phyloP scores from a whole-genome alignment of 164 flowering plant species.

The Amborella trichopoda region DNA sequence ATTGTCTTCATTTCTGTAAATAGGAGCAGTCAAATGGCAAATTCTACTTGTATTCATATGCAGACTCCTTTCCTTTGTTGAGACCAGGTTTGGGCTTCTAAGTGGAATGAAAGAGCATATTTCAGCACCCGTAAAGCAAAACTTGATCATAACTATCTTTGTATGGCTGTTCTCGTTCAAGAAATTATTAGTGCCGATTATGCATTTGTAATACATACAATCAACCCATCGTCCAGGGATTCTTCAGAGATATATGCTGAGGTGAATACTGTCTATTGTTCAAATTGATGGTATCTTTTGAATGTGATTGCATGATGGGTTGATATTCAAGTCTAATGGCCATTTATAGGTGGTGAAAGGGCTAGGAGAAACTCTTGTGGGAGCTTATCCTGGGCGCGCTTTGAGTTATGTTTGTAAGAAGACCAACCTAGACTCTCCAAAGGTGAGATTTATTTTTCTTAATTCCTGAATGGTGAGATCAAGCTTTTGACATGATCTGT shows the following conservation, averaged over 20 bases:
- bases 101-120: conserved; percentile 99
- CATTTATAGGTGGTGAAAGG: conserved; percentile 80
- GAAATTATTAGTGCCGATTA: conserved; percentile 94
- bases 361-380: conserved; percentile 97
- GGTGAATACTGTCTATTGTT: conserved; percentile 33
- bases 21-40: too few relatives aligned
- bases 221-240: conserved; percentile 91
- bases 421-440: conserved; percentile 56
- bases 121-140: conserved; percentile 87
- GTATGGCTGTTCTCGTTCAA: conserved; percentile 98
- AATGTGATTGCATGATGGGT: not conserved
- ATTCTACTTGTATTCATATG: too few relatives aligned
- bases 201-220: conserved; percentile 96
- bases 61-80: too few relatives aligned
- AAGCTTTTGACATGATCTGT: not conserved
- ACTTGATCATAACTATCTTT: conserved; percentile 79
- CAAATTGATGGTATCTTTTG: not conserved
- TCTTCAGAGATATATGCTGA: conserved; percentile 94
- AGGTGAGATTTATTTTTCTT: conserved; percentile 23
- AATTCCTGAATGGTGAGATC: not conserved
- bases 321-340: not conserved
- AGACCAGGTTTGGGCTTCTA: conserved; percentile 94
- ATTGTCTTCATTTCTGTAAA: too few relatives aligned
- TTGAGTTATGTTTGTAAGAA: conserved; percentile 85
- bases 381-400: conserved; percentile 99